Conservation (phyloP, 208 protist genomes). For the Crithidia sp. region DNA sequence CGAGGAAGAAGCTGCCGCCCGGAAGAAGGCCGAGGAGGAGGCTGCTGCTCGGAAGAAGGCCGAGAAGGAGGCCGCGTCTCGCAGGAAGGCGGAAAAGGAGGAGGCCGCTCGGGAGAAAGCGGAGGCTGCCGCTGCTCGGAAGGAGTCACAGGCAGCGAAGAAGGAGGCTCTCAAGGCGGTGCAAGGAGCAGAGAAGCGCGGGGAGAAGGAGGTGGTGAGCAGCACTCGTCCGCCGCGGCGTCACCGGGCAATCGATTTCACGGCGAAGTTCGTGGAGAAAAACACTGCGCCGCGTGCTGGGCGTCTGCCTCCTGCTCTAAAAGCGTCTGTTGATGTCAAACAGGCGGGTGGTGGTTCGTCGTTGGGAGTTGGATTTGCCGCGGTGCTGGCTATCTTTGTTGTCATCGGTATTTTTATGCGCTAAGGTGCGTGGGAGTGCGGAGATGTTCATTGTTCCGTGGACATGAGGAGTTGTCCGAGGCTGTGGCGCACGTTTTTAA, state of each 20-base stretch:
- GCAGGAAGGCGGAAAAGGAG: slow-evolving; percentile 15
- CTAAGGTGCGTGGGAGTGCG: background rate
- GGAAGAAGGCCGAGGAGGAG: slow-evolving; percentile 8
- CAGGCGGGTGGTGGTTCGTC: background rate
- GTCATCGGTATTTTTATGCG: slow-evolving; percentile 17
- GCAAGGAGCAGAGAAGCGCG: no score
- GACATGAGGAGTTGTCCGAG: no score
- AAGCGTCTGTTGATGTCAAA: background rate
- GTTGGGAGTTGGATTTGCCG: slow-evolving; percentile 8
- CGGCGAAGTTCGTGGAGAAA: slow-evolving; percentile 21
- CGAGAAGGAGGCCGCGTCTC: slow-evolving; percentile 17
- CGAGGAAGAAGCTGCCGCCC: slow-evolving; percentile 5
- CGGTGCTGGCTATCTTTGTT: slow-evolving; percentile 23
- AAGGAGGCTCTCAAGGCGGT: background rate
- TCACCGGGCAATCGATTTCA: slow-evolving; percentile 19
- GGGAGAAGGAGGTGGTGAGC: no score
- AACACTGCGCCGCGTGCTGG: background rate
- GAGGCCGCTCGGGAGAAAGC: background rate
- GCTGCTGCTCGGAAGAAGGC: slow-evolving; percentile 7
- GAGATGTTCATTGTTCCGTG: background rate
- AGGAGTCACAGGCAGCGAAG: background rate
- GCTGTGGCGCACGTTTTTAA: no score
- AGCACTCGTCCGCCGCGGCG: background rate
- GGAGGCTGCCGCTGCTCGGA: background rate
- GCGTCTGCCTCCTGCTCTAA: background rate